Evolutionary conservation across 805 yeast species (phyloP).

Genomic region (Cyberlindnera mrakii): DNA sequence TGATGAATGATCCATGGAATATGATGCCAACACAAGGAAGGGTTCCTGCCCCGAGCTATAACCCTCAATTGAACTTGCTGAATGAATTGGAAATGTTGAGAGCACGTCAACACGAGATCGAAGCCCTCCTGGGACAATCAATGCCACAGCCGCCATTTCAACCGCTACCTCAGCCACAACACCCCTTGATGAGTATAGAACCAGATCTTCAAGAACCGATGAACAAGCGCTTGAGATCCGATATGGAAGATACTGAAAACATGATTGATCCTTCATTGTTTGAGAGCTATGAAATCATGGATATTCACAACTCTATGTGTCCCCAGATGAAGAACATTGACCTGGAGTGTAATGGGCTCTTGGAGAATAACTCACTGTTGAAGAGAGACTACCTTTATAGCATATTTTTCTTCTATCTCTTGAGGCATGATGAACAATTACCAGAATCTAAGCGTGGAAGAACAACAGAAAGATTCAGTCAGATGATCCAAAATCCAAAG

Average conservation of each 20-base stretch:
- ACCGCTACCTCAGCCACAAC: background rate
- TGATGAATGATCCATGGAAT: background rate
- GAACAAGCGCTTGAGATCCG: background rate
- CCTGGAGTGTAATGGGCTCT: slow-evolving; percentile 17
- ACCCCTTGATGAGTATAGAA: background rate
- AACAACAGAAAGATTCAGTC: slow-evolving; percentile 8
- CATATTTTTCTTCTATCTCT: slow-evolving; percentile 10
- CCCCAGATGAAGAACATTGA: slow-evolving; percentile 11
- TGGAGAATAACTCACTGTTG: slow-evolving; percentile 11
- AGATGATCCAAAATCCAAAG: slow-evolving; percentile 12
- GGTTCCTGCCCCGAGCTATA: slow-evolving; percentile 7
- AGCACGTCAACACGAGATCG: slow-evolving; percentile 11
- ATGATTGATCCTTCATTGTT: slow-evolving; percentile 14
- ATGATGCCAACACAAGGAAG: background rate
- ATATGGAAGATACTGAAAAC: slow-evolving; percentile 2
- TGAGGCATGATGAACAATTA: slow-evolving; percentile 4
- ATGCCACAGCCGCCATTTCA: background rate
- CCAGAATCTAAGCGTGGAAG: slow-evolving; percentile 3
- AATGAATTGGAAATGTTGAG: slow-evolving; percentile 10
- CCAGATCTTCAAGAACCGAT: background rate
- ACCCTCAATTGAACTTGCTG: slow-evolving; percentile 9
- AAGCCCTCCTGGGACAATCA: slow-evolving; percentile 3
- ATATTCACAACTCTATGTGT: slow-evolving; percentile 7
- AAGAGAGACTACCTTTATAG: slow-evolving; percentile 17
- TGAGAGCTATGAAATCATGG: slow-evolving; percentile 9